Evolutionary conservation across 1,284 basidiomycete genomes (phyloP).

Genomic region (Leccinum fallax): DNA sequence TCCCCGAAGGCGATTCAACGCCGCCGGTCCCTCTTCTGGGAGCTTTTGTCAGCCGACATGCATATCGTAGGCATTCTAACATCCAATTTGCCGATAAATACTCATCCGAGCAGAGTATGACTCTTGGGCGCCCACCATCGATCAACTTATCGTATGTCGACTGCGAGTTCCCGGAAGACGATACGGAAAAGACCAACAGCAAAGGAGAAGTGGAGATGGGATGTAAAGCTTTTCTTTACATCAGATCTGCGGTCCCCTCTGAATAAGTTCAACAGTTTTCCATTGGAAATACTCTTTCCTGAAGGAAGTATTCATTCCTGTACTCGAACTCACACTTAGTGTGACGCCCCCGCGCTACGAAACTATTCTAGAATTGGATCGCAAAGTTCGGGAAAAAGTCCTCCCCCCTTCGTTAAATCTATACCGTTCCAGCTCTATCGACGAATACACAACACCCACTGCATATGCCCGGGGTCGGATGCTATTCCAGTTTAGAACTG

Average conservation of each 20-base stretch:
- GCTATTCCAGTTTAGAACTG: slow-evolving; percentile 52
- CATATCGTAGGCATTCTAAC: slow-evolving; percentile 43
- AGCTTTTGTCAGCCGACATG: slow-evolving; percentile 51
- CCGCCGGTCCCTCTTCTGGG: slow-evolving; percentile 61
- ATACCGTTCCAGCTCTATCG: slow-evolving; percentile 46
- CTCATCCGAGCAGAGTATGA: slow-evolving; percentile 44
- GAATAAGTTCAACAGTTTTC: slow-evolving; percentile 31
- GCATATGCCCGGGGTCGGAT: slow-evolving; percentile 51
- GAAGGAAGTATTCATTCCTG: slow-evolving; percentile 50
- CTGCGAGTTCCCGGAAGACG: slow-evolving; percentile 57
- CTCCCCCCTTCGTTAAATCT: slow-evolving; percentile 54
- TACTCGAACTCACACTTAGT: slow-evolving; percentile 52
- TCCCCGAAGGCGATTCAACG: slow-evolving; percentile 54
- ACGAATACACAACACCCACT: slow-evolving; percentile 51
- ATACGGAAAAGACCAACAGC: slow-evolving; percentile 47
- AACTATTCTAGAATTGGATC: slow-evolving; percentile 57
- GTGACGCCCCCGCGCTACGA: slow-evolving; percentile 55
- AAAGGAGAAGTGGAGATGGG: slow-evolving; percentile 49
- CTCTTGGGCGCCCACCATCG: slow-evolving; percentile 56
- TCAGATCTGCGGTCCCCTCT: not conserved
- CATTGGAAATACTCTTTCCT: slow-evolving; percentile 38
- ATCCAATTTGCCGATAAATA: not conserved
- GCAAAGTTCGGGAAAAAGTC: slow-evolving; percentile 55
- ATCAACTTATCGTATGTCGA: slow-evolving; percentile 58
- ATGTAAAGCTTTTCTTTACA: slow-evolving; percentile 40